Base-by-base conservation (phyloP, 257 asterid genomes). In the Solanum infundibuliforme region DNA sequence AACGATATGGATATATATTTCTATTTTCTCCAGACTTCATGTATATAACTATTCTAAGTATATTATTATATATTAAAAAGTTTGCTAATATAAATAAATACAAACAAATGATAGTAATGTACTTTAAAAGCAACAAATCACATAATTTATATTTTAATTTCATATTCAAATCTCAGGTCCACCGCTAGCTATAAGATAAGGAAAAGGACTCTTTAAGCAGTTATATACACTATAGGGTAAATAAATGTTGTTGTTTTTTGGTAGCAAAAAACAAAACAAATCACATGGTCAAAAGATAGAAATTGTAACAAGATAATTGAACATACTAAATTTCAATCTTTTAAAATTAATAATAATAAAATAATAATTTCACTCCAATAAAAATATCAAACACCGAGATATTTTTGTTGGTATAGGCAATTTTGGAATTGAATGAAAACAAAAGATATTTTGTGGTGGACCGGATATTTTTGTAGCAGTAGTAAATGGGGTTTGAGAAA, bases 1-100 rank as follows among this genome's bases (percentile, higher is more conserved):
- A 55, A 18, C 0, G 3, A 52, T 0, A 55, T 18, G n/a, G 0
- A 0, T 6, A 1, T 55, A 18, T 52, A 52, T 16, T 18, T 6
- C 23, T 52, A 52, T 48, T 16, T 52, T 16, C 8, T 20, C 9
- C 9, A 2, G 0, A 55, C 65, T 55, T 55, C n/a, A 55, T 55
- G 1, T 52, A 52, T 52, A 52, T 18, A 16, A 3, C 65, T 18
- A 52, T 16, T 52, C 62, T 52, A 52, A 52, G 62, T 52, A 52
- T 52, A 52, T 52, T 52, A 52, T 52, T 55, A 55, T 52, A 18
- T 18, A 18, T 52, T 18, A 52, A 16, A 52, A 52, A 52, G 9
- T 52, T 48, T 6, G 1, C 55, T 46, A 46, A 41, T 43, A 43
- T 43, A 43, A 43, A 52, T 52, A 18, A 8, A 62, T 62, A 62